Conservation (phyloP, 208 protist genomes). For the Wallacemonas sp. region DNA sequence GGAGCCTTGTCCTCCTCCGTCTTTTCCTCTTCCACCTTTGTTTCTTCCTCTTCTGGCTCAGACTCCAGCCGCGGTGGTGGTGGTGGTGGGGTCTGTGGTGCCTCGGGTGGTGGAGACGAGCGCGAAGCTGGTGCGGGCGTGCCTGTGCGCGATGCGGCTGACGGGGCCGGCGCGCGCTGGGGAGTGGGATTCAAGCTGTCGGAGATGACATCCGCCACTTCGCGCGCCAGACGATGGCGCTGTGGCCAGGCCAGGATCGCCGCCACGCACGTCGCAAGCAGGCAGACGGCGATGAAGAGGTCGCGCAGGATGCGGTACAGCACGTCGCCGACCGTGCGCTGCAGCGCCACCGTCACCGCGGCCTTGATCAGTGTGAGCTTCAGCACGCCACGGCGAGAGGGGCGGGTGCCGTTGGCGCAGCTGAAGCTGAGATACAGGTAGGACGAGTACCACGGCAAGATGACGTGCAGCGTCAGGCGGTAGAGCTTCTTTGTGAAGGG, state of each 20-base stretch:
- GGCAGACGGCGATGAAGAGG: constrained; percentile 37
- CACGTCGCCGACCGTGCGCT: constrained; percentile 71
- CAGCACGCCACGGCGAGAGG: constrained; percentile 21
- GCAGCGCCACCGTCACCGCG: constrained; percentile 36
- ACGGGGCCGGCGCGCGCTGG: constrained; percentile 3
- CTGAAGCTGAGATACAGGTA: constrained; percentile 71
- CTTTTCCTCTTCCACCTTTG: too few species aligned
- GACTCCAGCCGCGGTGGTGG: too few species aligned
- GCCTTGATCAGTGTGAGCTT: constrained; percentile 32
- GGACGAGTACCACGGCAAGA: constrained; percentile 72
- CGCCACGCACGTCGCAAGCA: constrained; percentile 27
- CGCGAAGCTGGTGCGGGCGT: background rate
- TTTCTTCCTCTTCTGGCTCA: too few species aligned
- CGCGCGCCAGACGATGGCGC: constrained; percentile 23
- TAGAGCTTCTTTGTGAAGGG: constrained; percentile 69
- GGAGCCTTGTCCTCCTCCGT: too few species aligned
- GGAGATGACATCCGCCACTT: constrained; percentile 35
- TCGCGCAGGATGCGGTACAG: constrained; percentile 58
- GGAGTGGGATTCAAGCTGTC: constrained; percentile 34
- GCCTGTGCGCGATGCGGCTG: background rate
- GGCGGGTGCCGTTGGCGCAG: background rate
- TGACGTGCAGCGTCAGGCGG: constrained; percentile 51
- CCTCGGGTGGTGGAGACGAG: background rate
- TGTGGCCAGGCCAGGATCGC: constrained; percentile 46
- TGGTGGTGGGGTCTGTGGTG: too few species aligned